Conservation (phyloP, 108 stramenopile genomes). For the Phaeodactylum tricornutum region DNA sequence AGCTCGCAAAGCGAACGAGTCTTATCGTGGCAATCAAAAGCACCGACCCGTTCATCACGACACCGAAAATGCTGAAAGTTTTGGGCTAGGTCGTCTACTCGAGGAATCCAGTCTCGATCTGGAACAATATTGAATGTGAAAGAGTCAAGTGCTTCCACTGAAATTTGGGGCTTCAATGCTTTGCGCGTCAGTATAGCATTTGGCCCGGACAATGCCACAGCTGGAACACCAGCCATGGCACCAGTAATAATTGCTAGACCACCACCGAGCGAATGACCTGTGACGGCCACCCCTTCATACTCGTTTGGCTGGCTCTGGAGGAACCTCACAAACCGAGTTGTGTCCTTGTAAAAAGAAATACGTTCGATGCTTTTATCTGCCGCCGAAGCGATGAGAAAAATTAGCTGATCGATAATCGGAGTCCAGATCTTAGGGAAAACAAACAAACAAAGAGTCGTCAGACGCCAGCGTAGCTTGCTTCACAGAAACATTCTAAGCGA, state of each 20-base stretch:
- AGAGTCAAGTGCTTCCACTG: slow-evolving; percentile 30
- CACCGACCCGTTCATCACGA: slow-evolving; percentile 24
- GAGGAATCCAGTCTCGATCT: slow-evolving; percentile 48
- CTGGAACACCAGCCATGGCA: slow-evolving; percentile 48
- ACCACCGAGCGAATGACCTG: slow-evolving; percentile 18
- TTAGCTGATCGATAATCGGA: slow-evolving; percentile 18
- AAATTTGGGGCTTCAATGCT: slow-evolving; percentile 28
- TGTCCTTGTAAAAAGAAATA: slow-evolving; percentile 29
- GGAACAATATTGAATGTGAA: slow-evolving; percentile 70
- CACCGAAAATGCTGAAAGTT: slow-evolving; percentile 56
- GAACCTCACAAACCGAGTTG: slow-evolving; percentile 18
- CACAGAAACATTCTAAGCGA: too few relatives aligned
- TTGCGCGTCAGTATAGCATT: slow-evolving; percentile 43
- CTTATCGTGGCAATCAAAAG: slow-evolving; percentile 38
- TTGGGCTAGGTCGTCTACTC: slow-evolving; percentile 41
- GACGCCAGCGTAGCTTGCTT: too few relatives aligned
- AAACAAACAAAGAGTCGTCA: too few relatives aligned
- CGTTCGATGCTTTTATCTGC: slow-evolving; percentile 9
- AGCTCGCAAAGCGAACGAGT: slow-evolving; percentile 53
- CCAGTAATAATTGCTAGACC: slow-evolving; percentile 73
- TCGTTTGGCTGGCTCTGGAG: not conserved
- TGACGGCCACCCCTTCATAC: slow-evolving; percentile 1
- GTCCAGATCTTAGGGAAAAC: too few relatives aligned
- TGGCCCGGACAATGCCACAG: slow-evolving; percentile 57
- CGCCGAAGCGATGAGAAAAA: not conserved